These are phyloP conservation scores for Nicotiana benthamiana DNA, from an alignment of 257 asterid genomes.

Conservation along the genomic window DNA sequence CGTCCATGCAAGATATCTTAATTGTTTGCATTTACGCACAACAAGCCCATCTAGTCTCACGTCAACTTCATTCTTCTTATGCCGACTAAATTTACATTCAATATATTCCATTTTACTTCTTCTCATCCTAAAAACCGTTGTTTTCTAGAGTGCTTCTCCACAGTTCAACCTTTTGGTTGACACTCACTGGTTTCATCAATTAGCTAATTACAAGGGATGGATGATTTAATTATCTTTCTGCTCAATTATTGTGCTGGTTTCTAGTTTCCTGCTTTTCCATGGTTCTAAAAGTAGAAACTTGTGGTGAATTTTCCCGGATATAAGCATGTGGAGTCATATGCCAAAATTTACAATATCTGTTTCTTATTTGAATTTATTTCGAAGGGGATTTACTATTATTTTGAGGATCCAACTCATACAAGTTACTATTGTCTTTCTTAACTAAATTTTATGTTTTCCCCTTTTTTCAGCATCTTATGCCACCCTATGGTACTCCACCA, in stretches of 20 bases:
- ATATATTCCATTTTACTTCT: too few relatives aligned
- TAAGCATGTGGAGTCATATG: background rate
- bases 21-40: too few relatives aligned
- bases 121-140: too few relatives aligned
- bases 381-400: background rate
- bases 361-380: background rate
- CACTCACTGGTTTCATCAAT: too few relatives aligned
- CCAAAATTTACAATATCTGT: background rate
- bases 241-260: background rate
- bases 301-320: background rate
- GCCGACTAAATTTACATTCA: too few relatives aligned
- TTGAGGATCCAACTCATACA: background rate
- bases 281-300: background rate
- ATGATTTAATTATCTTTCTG: background rate
- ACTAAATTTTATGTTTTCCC: background rate
- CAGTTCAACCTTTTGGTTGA: too few relatives aligned
- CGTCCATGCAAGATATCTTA: too few relatives aligned
- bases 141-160: too few relatives aligned
- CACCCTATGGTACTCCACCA: constrained; percentile 87
- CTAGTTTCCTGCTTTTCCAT: background rate
- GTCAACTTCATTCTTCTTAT: too few relatives aligned
- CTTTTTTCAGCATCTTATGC: constrained; percentile 65
- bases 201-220: background rate
- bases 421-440: background rate
- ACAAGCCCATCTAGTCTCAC: too few relatives aligned